Conservation (phyloP, 2,329 filamentous ascomycete genomes). For the Fusarium mangiferae region DNA sequence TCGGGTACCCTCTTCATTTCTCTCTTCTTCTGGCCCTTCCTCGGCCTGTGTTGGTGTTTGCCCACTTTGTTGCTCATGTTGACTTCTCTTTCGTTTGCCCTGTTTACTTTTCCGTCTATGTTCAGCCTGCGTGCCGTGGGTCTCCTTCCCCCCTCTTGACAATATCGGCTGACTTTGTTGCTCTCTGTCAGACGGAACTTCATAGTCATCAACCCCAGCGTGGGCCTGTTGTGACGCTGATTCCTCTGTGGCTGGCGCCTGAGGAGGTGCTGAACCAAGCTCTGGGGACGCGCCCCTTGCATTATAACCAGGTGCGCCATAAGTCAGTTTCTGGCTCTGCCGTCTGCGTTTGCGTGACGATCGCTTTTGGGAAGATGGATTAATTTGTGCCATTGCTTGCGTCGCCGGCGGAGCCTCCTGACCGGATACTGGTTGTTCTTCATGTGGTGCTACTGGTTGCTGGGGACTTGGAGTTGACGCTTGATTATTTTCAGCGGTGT, state of each 20-base stretch:
- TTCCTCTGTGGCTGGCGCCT: background rate
- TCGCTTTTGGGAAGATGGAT: background rate
- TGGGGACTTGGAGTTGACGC: background rate
- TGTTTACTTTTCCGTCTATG: background rate
- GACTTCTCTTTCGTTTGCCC: background rate
- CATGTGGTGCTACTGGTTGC: background rate
- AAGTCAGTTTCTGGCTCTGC: conserved; percentile 24
- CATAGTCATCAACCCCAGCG: background rate
- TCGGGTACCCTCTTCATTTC: background rate
- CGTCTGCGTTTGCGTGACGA: background rate
- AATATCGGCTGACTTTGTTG: background rate
- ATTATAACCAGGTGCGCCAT: background rate
- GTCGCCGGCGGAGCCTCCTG: background rate
- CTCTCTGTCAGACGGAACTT: background rate
- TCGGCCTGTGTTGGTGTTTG: background rate
- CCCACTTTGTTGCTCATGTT: background rate
- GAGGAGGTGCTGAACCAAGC: conserved; percentile 8
- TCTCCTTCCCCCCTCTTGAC: background rate
- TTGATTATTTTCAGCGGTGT: background rate
- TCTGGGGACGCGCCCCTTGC: conserved; percentile 22
- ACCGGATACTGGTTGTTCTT: background rate
- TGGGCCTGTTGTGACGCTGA: background rate
- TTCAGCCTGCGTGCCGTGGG: background rate
- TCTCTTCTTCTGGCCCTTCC: background rate
- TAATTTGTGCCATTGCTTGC: background rate